A percentile compares a stretch with the other conserved stretches of the same genome.
phyloP scores from a whole-genome alignment of 257 asterid species.

The Haberlea rhodopensis region DNA sequence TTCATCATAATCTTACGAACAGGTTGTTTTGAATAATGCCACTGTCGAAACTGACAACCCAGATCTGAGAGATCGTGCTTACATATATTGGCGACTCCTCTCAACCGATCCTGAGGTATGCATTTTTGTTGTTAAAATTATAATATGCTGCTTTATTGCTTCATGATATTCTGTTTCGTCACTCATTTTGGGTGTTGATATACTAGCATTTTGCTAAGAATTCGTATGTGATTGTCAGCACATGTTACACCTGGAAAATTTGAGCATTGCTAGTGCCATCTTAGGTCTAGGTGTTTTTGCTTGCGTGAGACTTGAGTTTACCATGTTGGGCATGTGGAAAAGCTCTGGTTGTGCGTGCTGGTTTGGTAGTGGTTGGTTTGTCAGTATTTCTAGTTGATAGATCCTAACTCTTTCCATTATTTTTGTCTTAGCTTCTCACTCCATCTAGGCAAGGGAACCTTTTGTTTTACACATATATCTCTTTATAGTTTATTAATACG shows the following conservation, averaged over 20 bases:
- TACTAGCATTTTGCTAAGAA: no score
- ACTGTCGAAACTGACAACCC: slow-evolving; percentile 99
- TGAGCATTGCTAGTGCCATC: background rate
- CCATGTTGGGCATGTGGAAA: background rate
- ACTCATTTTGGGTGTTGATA: slow-evolving; percentile 18
- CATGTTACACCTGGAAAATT: slow-evolving; percentile 1
- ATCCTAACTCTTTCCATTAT: slow-evolving; percentile 15
- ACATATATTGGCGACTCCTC: slow-evolving; percentile 98
- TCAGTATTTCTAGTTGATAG: slow-evolving; percentile 2
- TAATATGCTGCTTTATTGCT: slow-evolving; percentile 23
- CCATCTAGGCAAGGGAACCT: slow-evolving; percentile 13
- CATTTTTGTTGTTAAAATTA: slow-evolving; percentile 22
- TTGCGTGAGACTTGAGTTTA: slow-evolving; percentile 1
- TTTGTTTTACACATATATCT: background rate
- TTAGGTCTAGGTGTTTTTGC: slow-evolving; percentile 1
- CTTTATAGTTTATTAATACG: slow-evolving; percentile 10
- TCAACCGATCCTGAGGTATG: slow-evolving; percentile 99
- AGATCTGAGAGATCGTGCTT: slow-evolving; percentile 98
- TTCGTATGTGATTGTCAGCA: slow-evolving; percentile 19
- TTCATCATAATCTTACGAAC: slow-evolving; percentile 25
- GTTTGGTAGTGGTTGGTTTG: slow-evolving; percentile 18
- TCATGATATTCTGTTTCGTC: slow-evolving; percentile 17
- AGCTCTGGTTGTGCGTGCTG: slow-evolving; percentile 14
- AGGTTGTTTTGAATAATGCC: slow-evolving; percentile 98
- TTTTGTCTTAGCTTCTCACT: slow-evolving; percentile 9